phyloP scores from a whole-genome alignment of 1,284 basidiomycete genomes.

The Omphalotus olearius region DNA sequence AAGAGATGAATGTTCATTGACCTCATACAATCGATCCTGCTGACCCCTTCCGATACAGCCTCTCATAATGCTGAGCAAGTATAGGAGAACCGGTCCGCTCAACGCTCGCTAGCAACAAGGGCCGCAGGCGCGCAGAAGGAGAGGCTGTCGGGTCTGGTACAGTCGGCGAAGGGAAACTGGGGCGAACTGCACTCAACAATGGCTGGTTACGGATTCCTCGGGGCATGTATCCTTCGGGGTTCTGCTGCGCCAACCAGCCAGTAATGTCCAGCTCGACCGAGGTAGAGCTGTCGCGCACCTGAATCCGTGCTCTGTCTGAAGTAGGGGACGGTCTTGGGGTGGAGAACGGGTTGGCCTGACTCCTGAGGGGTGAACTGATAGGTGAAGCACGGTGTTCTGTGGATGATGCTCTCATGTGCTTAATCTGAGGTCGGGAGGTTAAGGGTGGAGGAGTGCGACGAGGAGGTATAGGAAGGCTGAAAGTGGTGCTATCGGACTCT shows the following conservation, averaged over 20 bases:
- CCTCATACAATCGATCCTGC: neutral
- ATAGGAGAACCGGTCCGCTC: constrained; percentile 13
- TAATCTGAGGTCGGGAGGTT: constrained; percentile 1
- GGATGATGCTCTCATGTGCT: neutral
- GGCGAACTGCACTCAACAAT: constrained; percentile 16
- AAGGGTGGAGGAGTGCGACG: constrained; percentile 23
- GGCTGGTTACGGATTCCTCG: constrained; percentile 11
- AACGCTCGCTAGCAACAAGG: constrained; percentile 13
- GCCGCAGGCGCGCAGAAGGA: constrained; percentile 8
- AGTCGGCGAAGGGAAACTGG: constrained; percentile 11
- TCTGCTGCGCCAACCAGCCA: constrained; percentile 16
- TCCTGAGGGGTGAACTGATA: too few relatives aligned
- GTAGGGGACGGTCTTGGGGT: too few relatives aligned
- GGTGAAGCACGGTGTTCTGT: neutral
- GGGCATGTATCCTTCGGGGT: constrained; percentile 16
- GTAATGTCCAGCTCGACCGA: constrained; percentile 15
- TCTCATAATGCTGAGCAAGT: constrained; percentile 13
- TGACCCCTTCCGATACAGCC: constrained; percentile 7
- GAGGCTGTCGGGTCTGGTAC: constrained; percentile 2
- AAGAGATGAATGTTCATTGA: neutral
- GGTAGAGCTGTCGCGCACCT: neutral
- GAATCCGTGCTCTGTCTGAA: too few relatives aligned
- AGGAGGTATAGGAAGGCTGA: constrained; percentile 25
- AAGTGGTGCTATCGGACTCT: constrained; percentile 17
- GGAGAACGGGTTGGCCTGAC: too few relatives aligned